Evolutionary conservation across 1,139 yeast genomes (phyloP).

Genomic region (Chernovozyma aurita): DNA sequence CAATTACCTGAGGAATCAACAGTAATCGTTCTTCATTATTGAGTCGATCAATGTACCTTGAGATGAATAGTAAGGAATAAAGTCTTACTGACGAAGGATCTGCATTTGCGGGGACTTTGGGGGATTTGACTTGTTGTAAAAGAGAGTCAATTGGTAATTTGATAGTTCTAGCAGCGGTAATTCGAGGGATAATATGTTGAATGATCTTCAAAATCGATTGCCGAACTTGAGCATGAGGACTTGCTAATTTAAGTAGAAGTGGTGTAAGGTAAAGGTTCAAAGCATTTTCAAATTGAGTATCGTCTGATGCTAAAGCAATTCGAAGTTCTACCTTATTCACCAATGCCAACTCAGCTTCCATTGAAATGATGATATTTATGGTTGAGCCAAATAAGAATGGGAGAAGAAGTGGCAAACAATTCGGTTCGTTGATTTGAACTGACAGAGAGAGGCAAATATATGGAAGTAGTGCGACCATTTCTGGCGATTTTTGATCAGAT

Average conservation of each 20-base stretch:
- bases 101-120: constrained; percentile 37
- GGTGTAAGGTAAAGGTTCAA: constrained; percentile 71
- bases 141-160: constrained; percentile 61
- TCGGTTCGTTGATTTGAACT: background rate
- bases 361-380: background rate
- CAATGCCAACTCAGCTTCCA: constrained; percentile 50
- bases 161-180: constrained; percentile 52
- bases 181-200: constrained; percentile 63
- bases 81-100: constrained; percentile 55
- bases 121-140: constrained; percentile 57
- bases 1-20: constrained; percentile 47
- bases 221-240: constrained; percentile 66
- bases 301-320: constrained; percentile 71
- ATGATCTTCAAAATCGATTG: constrained; percentile 63
- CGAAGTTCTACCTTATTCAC: constrained; percentile 79
- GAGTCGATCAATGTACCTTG: constrained; percentile 61
- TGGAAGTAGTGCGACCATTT: background rate
- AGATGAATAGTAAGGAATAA: constrained; percentile 62
- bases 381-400: background rate
- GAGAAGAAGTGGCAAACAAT: background rate
- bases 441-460: background rate
- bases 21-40: constrained; percentile 23
- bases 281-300: constrained; percentile 57
- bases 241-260: constrained; percentile 68
- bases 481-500: too few relatives aligned